A percentile compares a stretch with the other conserved stretches of the same genome.
phyloP scores from a whole-genome alignment of 352 stramenopile genomes.

The Phytophthora aleatoria region DNA sequence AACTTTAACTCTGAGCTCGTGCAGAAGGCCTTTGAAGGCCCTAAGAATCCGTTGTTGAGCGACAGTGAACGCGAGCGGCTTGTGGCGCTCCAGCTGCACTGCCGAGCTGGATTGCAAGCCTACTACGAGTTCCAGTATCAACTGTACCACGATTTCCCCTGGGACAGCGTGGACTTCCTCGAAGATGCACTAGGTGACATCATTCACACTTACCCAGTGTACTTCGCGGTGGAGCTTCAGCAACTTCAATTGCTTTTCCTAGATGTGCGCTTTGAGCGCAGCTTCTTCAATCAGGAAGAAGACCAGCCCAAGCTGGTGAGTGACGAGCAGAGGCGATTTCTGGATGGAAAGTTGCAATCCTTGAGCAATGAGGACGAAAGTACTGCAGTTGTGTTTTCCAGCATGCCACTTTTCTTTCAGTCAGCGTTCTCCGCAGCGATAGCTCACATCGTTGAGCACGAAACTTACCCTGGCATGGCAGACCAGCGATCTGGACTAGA shows the following conservation, averaged over 20 bases:
- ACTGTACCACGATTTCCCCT: constrained; percentile 50
- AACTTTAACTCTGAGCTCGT: constrained; percentile 66
- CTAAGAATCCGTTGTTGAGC: not conserved
- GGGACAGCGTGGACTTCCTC: constrained; percentile 48
- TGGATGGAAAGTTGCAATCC: constrained; percentile 17
- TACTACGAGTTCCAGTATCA: constrained; percentile 82
- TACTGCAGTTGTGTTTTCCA: constrained; percentile 48
- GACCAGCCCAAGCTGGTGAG: constrained; percentile 38
- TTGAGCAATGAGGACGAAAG: constrained; percentile 28
- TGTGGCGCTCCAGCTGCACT: constrained; percentile 50
- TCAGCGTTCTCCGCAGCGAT: constrained; percentile 52
- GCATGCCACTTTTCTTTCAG: constrained; percentile 76
- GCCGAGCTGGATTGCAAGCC: constrained; percentile 56
- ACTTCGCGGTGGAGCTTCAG: constrained; percentile 47
- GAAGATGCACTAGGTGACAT: constrained; percentile 39
- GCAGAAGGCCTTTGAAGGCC: constrained; percentile 31
- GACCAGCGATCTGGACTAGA: constrained; percentile 37
- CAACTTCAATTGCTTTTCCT: constrained; percentile 66
- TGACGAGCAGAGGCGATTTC: constrained; percentile 28
- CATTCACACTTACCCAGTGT: constrained; percentile 39
- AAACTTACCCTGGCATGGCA: constrained; percentile 64
- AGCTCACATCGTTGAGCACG: constrained; percentile 56
- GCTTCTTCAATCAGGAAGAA: constrained; percentile 35
- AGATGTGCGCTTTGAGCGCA: constrained; percentile 70
- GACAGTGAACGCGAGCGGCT: constrained; percentile 28